Conservation (phyloP, 495 filamentous ascomycete species). For the Hypoxylon subgilvum region DNA sequence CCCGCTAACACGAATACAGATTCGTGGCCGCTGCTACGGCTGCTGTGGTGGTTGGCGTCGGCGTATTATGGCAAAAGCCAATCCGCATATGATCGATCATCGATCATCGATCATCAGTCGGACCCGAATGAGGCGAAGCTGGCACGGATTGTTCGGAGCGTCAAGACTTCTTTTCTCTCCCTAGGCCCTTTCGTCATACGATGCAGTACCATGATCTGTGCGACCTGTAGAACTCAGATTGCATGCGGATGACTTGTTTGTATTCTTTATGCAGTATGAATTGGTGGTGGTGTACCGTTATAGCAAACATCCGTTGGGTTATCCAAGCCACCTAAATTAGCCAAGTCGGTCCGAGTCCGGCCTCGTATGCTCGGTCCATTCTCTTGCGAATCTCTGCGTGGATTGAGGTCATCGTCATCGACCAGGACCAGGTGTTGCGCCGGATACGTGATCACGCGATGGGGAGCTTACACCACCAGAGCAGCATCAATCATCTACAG, state of each 20-base stretch:
- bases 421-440: too few relatives aligned
- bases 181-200: conserved; percentile 4
- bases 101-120: background rate
- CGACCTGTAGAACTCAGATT: background rate
- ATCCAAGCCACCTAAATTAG: background rate
- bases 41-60: conserved; percentile 21
- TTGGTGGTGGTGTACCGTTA: background rate
- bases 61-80: conserved; percentile 21
- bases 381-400: background rate
- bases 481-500: too few relatives aligned
- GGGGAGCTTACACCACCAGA: too few relatives aligned
- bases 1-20: conserved; percentile 13
- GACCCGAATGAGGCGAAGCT: conserved; percentile 4
- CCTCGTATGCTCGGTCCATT: background rate
- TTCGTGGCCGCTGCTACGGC: conserved; percentile 20
- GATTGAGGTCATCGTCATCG: too few relatives aligned
- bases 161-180: background rate
- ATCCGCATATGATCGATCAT: conserved; percentile 4
- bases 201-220: background rate
- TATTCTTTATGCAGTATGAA: conserved; percentile 8
- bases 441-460: too few relatives aligned
- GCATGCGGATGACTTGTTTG: conserved; percentile 8
- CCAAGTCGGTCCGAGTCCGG: conserved; percentile 2
- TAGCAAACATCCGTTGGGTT: conserved; percentile 8
- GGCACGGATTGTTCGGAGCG: conserved; percentile 5